Evolutionary conservation across 371 early-diverging fungal genomes (phyloP).

Genomic region (Mortierella sp.): DNA sequence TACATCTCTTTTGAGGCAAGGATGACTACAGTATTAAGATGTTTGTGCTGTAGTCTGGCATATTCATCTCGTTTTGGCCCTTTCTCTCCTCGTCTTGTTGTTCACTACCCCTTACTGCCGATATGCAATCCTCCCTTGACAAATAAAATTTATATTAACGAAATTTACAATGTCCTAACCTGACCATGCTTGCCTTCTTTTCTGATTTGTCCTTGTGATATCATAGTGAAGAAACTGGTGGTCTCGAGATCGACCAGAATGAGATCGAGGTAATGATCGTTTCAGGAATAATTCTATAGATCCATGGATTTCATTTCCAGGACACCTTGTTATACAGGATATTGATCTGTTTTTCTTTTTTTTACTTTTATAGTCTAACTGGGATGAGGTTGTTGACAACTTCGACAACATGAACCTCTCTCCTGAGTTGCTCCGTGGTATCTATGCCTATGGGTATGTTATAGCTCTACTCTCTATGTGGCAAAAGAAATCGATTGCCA

Average conservation of each 20-base stretch:
- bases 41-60: too few relatives aligned
- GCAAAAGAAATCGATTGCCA: too few relatives aligned
- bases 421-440: slow-evolving; percentile 36
- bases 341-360: neutral
- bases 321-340: neutral
- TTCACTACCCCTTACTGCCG: neutral
- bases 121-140: neutral
- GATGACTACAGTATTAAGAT: too few relatives aligned
- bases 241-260: slow-evolving; percentile 41
- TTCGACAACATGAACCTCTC: slow-evolving; percentile 34
- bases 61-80: neutral
- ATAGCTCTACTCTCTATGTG: too few relatives aligned
- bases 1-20: too few relatives aligned
- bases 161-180: neutral
- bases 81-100: neutral
- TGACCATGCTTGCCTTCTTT: neutral
- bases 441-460: slow-evolving; percentile 40
- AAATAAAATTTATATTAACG: neutral
- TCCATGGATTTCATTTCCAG: neutral
- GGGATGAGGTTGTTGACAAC: slow-evolving; percentile 59
- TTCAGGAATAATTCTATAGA: slow-evolving; percentile 3
- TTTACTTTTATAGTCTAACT: slow-evolving; percentile 66
- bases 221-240: slow-evolving; percentile 35
- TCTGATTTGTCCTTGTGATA: slow-evolving; percentile 3
- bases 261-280: slow-evolving; percentile 11